These are phyloP conservation scores for Syzygium oleosum DNA, from an alignment of 345 rosid genomes.

Conservation along the genomic window DNA sequence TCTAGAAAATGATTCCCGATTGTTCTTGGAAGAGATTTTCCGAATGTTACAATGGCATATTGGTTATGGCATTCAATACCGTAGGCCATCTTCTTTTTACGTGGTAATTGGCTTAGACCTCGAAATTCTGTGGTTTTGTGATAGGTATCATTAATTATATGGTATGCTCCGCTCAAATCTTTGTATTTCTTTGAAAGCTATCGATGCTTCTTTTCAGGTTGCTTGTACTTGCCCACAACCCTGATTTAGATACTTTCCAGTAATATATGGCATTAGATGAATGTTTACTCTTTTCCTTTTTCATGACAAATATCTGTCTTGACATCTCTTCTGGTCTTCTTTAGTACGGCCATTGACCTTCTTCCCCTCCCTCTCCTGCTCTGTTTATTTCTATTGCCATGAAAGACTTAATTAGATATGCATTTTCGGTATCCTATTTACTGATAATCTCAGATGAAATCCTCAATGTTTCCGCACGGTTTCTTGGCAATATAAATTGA, in stretches of 20 bases:
- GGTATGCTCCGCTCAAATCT: background rate
- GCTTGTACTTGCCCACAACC: background rate
- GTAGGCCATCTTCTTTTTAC: background rate
- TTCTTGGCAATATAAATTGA: background rate
- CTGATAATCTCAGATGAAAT: background rate
- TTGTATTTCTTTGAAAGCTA: background rate
- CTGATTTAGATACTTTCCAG: background rate
- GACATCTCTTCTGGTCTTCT: background rate
- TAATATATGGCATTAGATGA: background rate
- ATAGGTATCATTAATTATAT: background rate
- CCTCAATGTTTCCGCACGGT: background rate
- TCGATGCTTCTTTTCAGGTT: background rate
- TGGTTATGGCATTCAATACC: background rate
- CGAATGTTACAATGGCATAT: background rate
- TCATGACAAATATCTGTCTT: background rate
- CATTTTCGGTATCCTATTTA: background rate
- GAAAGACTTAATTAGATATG: background rate
- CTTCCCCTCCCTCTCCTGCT: background rate
- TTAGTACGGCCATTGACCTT: background rate
- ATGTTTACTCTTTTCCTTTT: background rate
- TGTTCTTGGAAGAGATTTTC: background rate
- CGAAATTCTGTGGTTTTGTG: background rate
- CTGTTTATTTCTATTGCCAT: background rate
- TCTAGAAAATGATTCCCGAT: background rate
- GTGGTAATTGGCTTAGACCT: background rate